phyloP scores from a whole-genome alignment of 176 grass and related monocot genomes.

The Cocos nucifera region DNA sequence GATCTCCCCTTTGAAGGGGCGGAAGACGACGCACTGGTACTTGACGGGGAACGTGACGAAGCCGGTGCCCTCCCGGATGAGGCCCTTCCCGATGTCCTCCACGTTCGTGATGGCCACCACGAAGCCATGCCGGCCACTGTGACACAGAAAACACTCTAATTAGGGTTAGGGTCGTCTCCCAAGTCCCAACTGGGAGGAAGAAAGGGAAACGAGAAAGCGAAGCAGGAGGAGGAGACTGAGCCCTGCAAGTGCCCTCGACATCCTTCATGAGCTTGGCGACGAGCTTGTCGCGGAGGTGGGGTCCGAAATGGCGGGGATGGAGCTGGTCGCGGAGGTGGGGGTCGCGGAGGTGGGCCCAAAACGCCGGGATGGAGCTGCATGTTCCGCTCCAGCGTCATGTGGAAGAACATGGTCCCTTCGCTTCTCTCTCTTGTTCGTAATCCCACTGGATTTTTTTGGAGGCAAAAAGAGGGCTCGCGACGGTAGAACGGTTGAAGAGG shows the following conservation, averaged over 20 bases:
- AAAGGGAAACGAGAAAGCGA: neutral
- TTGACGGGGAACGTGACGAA: constrained; percentile 97
- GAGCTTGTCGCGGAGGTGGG: constrained; percentile 88
- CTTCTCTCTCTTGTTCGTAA: constrained; percentile 4
- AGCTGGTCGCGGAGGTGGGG: constrained; percentile 92
- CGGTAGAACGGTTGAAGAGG: too few species aligned
- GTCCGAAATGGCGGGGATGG: constrained; percentile 89
- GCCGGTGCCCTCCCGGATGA: constrained; percentile 86
- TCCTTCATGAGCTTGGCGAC: constrained; percentile 98
- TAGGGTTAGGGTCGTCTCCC: constrained; percentile 10
- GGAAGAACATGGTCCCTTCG: constrained; percentile 66
- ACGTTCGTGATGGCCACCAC: constrained; percentile 92
- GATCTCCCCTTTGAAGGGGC: constrained; percentile 95
- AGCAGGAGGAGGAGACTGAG: neutral
- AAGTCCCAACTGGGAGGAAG: too few species aligned
- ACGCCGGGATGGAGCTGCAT: constrained; percentile 95
- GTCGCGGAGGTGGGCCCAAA: constrained; percentile 87
- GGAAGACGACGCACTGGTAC: constrained; percentile 94
- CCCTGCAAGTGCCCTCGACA: constrained; percentile 97
- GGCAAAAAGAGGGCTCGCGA: too few species aligned
- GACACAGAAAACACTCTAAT: neutral
- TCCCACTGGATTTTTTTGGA: neutral
- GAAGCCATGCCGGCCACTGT: constrained; percentile 85
- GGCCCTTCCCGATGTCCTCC: constrained; percentile 95
- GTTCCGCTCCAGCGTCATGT: constrained; percentile 90